These are phyloP conservation scores for Trapa incisa DNA, from an alignment of 345 rosid species.

Conservation along the genomic window DNA sequence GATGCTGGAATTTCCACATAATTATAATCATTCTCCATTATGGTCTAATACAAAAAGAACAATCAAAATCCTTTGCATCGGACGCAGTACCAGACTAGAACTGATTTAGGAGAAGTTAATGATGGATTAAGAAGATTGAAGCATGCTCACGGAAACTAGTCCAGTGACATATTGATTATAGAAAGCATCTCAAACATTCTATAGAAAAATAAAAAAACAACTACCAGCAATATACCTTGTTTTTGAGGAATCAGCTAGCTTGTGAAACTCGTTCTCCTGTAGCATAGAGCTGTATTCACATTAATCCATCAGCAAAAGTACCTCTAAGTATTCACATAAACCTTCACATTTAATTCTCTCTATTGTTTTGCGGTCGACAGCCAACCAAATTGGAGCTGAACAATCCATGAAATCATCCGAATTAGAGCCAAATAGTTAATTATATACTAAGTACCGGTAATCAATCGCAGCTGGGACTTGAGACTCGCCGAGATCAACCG, in stretches of 20 bases:
- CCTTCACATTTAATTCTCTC: neutral
- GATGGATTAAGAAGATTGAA: neutral
- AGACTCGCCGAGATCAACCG: constrained; percentile 15
- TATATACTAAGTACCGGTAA: constrained; percentile 24
- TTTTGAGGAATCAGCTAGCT: constrained; percentile 50
- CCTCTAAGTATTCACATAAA: neutral
- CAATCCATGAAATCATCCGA: neutral
- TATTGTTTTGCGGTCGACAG: neutral
- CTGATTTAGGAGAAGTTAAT: neutral
- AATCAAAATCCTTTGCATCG: no score
- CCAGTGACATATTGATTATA: neutral
- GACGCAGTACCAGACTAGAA: neutral
- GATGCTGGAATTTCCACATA: no score
- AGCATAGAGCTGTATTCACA: constrained; percentile 51
- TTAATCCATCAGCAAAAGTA: constrained; percentile 11
- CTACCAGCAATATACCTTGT: constrained; percentile 16
- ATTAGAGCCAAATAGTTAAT: neutral
- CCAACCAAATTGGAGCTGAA: neutral
- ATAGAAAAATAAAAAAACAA: neutral
- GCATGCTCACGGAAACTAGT: neutral
- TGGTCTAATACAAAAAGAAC: no score
- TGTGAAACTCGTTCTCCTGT: constrained; percentile 82
- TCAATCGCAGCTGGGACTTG: constrained; percentile 42
- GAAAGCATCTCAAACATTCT: neutral
- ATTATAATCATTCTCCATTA: no score